These are phyloP conservation scores for Hanseniaspora guilliermondii DNA, from an alignment of 805 yeast genomes.

Conservation along the genomic window DNA sequence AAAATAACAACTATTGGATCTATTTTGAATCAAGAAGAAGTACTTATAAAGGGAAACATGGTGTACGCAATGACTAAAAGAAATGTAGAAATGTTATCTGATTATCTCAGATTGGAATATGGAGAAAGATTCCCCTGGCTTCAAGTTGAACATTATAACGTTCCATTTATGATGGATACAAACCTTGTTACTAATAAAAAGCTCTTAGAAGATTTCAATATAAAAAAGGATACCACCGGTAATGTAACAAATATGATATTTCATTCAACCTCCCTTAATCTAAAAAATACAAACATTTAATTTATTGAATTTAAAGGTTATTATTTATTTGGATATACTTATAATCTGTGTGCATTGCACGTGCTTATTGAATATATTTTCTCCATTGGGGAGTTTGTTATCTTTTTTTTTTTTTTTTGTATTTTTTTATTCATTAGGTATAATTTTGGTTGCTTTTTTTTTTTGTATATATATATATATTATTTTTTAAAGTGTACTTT, in stretches of 20 bases:
- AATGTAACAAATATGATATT: neutral
- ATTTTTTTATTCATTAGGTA: neutral
- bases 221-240: neutral
- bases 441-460: neutral
- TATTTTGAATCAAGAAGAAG: neutral
- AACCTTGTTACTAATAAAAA: neutral
- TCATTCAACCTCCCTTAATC: too few relatives aligned
- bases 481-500: too few relatives aligned
- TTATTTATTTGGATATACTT: too few relatives aligned
- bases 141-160: neutral
- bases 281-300: too few relatives aligned
- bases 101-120: neutral
- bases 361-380: neutral
- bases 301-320: too few relatives aligned
- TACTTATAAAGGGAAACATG: neutral
- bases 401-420: neutral
- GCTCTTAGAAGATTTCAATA: neutral
- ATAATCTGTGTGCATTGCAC: too few relatives aligned
- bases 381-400: too few relatives aligned
- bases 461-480: neutral
- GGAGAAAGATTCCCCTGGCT: conserved; percentile 1
- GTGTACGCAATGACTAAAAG: conserved; percentile 4
- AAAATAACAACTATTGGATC: conserved; percentile 6
- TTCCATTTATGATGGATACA: conserved; percentile 3
- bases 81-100: conserved; percentile 5